Evolutionary conservation across 768 basidiomycete genomes (phyloP).

Genomic region (Leucocoprinus birnbaumii): DNA sequence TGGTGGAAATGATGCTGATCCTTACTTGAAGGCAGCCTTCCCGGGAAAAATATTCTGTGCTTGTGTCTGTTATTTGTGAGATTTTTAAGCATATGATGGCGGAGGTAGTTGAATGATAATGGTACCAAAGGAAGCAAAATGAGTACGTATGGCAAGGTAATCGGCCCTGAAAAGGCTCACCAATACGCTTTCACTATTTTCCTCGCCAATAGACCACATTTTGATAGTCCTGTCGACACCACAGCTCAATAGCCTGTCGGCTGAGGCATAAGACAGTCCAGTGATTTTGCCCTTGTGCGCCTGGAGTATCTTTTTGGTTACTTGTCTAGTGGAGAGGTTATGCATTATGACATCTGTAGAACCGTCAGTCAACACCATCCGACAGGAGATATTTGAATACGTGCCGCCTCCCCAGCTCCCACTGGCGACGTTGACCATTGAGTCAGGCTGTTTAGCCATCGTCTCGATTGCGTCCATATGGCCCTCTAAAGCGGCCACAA

Average conservation of each 20-base stretch:
- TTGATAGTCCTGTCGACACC: slow-evolving; percentile 83
- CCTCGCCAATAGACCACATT: slow-evolving; percentile 60
- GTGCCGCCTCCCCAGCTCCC: slow-evolving; percentile 95
- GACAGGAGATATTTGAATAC: slow-evolving; percentile 23
- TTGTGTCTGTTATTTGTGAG: slow-evolving; percentile 24
- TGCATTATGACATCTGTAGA: slow-evolving; percentile 80
- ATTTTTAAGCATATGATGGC: not conserved
- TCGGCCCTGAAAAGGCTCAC: no score
- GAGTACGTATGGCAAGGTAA: no score
- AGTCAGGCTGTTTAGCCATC: slow-evolving; percentile 67
- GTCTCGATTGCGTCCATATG: slow-evolving; percentile 95
- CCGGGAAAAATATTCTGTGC: slow-evolving; percentile 80
- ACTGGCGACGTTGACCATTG: slow-evolving; percentile 79
- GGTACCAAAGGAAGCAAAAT: slow-evolving; percentile 14
- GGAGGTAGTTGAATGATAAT: no score
- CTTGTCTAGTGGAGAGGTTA: slow-evolving; percentile 60
- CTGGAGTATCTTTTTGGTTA: slow-evolving; percentile 52
- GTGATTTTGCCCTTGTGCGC: slow-evolving; percentile 88
- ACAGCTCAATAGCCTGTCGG: slow-evolving; percentile 66
- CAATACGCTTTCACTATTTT: slow-evolving; percentile 20
- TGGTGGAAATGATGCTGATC: not conserved
- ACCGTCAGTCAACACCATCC: not conserved
- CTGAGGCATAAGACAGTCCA: slow-evolving; percentile 66
- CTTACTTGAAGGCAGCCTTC: slow-evolving; percentile 90
- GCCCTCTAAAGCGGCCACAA: slow-evolving; percentile 85